phyloP scores from a whole-genome alignment of 2,329 filamentous ascomycete species.

The Fusarium odoratissimum region DNA sequence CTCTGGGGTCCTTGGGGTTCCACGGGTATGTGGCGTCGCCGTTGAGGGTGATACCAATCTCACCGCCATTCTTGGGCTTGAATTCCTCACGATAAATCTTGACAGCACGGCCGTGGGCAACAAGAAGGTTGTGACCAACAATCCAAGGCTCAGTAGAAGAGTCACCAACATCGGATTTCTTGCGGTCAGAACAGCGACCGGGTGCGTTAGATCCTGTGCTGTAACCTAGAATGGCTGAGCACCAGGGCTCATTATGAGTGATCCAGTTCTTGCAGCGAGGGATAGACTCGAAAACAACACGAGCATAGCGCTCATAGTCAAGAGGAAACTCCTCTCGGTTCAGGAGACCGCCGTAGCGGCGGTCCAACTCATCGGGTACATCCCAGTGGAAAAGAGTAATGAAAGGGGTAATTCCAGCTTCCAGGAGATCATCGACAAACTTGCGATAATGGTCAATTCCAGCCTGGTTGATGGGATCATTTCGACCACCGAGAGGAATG shows the following conservation, averaged over 20 bases:
- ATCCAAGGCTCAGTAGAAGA: conserved; percentile 83
- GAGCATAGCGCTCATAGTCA: conserved; percentile 84
- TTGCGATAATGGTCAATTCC: conserved; percentile 83
- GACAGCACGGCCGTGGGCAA: conserved; percentile 84
- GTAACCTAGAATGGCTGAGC: conserved; percentile 83
- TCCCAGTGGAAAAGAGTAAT: conserved; percentile 93
- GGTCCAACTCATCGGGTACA: conserved; percentile 80
- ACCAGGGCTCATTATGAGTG: conserved; percentile 93
- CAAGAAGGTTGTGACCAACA: conserved; percentile 81
- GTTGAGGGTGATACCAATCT: conserved; percentile 90
- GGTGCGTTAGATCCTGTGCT: conserved; percentile 82
- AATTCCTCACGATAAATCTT: conserved; percentile 87
- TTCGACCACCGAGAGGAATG: conserved; percentile 85
- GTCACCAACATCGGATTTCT: conserved; percentile 77
- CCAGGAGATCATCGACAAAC: conserved; percentile 81
- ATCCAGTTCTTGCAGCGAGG: conserved; percentile 88
- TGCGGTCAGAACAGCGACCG: conserved; percentile 81
- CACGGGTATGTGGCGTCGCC: conserved; percentile 86
- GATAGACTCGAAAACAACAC: conserved; percentile 78
- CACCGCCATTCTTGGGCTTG: conserved; percentile 75
- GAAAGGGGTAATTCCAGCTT: conserved; percentile 81
- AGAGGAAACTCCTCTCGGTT: conserved; percentile 85
- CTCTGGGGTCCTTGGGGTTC: conserved; percentile 79
- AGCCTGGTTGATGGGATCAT: conserved; percentile 82
- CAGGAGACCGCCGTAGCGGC: conserved; percentile 83